Evolutionary conservation across 2,329 filamentous ascomycete species (phyloP), one percentile per base, ranked within the genome.

Genomic region (Colletotrichum camelliae): DNA sequence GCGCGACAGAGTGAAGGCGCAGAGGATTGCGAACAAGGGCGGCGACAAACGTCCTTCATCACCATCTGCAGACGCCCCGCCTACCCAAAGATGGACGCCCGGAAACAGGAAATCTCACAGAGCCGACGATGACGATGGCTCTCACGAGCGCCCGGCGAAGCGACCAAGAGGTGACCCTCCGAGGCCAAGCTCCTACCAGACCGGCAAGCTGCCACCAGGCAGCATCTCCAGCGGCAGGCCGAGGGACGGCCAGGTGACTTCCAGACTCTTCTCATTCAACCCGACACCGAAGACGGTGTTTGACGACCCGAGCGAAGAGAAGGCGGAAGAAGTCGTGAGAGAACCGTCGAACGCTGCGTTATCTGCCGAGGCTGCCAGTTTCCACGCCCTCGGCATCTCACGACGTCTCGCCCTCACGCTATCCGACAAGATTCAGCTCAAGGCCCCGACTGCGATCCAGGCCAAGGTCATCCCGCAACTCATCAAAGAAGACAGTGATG

Each of bases 381-480:
- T 99, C 81, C 95, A 93, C 33, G 94, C 93, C 1, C 89, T 99
- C 35, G 96, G 96, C 8, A 88, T 99, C 74, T 97, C 96, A 5
- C 89, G 93, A 3, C 91, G 92, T 12, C 88, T 99, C 29, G 96
- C 97, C 13, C 90, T 93, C 67, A 96, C 98, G 84, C 87, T 99
- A 31, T 89, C 95, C 7, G 92, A 92, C 60, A 98, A 98, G 85
- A 92, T 99, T 84, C 91, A 94, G 72, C 90, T 99, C 83, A 97
- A 96, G 82, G 94, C 95, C 0, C 97, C 97, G 7, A 99, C 97
- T 0, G 95, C 95, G 1, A 98, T 99, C 82, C 97, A 99, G 85
- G 96, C 96, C 80, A 95, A 95, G 77, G 94, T 96, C 1, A 93
- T 99, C 52, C 90, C 94, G 57, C 93, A 97, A 80, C 86, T 99